A percentile compares a stretch with the other conserved stretches of the same genome.
phyloP scores from a whole-genome alignment of 352 stramenopile species.

The Plasmopara viticola region DNA sequence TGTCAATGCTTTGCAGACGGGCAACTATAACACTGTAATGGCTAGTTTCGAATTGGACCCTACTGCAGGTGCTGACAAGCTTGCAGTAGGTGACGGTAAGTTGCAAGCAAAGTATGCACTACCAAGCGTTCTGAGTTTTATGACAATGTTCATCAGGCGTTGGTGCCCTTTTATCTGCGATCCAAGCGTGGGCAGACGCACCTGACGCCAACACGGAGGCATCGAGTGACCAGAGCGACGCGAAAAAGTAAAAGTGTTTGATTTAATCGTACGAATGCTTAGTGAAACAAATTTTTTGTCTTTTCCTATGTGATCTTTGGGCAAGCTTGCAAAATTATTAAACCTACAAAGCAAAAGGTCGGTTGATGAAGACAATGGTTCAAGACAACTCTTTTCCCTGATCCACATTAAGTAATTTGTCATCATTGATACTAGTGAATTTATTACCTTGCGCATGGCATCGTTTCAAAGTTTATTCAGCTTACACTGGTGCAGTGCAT shows the following conservation, averaged over 20 bases:
- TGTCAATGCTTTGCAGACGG: conserved; percentile 73
- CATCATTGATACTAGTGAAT: conserved; percentile 4
- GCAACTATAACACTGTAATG: conserved; percentile 88
- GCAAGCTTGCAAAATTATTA: too few species aligned
- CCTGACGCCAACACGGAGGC: conserved; percentile 38
- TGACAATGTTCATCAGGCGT: conserved; percentile 32
- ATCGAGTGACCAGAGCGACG: conserved; percentile 9
- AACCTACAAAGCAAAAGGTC: too few species aligned
- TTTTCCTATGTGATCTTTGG: too few species aligned
- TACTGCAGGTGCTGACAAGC: conserved; percentile 63
- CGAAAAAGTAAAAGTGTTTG: background rate
- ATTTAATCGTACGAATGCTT: too few species aligned
- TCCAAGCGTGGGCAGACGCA: conserved; percentile 71
- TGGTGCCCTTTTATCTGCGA: conserved; percentile 67
- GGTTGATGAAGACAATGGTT: too few species aligned
- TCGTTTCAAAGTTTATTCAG: conserved; percentile 59
- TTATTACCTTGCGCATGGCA: conserved; percentile 48
- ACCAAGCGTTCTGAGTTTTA: conserved; percentile 2
- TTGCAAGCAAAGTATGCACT: background rate
- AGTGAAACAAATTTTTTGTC: too few species aligned
- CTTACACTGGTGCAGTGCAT: conserved; percentile 57
- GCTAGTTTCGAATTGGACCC: conserved; percentile 87
- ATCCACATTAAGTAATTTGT: conserved; percentile 1
- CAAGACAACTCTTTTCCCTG: background rate
- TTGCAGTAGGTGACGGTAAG: conserved; percentile 79